These are phyloP conservation scores for Fusarium dimerum DNA, from an alignment of 2,329 filamentous ascomycete species.

Conservation along the genomic window DNA sequence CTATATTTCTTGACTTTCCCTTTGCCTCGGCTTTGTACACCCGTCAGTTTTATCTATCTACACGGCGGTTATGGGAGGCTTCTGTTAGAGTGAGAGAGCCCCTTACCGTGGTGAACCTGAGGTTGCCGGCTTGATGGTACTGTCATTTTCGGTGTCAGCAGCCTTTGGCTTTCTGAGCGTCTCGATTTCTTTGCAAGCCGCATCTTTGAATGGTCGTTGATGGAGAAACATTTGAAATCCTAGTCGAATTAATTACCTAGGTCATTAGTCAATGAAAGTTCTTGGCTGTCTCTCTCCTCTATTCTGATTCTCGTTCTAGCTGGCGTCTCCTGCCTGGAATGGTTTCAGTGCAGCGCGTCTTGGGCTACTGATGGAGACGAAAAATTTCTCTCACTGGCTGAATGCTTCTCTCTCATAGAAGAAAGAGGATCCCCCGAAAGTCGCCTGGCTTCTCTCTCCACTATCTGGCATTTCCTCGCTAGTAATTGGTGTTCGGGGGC, in stretches of 20 bases:
- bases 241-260: slow-evolving; percentile 1
- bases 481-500: not conserved
- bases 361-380: slow-evolving; percentile 28
- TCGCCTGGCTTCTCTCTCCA: not conserved
- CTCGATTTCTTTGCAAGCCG: not conserved
- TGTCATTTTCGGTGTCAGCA: not conserved
- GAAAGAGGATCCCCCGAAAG: not conserved
- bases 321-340: slow-evolving; percentile 12
- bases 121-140: slow-evolving; percentile 4
- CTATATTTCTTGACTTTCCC: slow-evolving; percentile 16
- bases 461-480: not conserved
- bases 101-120: not conserved
- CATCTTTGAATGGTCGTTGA: slow-evolving; percentile 8
- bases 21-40: slow-evolving; percentile 16
- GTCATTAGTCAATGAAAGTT: not conserved
- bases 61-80: no score
- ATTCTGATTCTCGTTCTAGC: slow-evolving; percentile 12
- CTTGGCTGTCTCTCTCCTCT: slow-evolving; percentile 16
- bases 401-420: not conserved
- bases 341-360: slow-evolving; percentile 30
- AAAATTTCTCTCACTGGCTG: slow-evolving; percentile 35
- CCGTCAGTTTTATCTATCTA: slow-evolving; percentile 4
- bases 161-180: not conserved
- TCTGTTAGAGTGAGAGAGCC: no score
- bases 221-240: not conserved